A percentile compares a stretch with the other conserved stretches of the same genome.
Conservation (phyloP, 2,329 filamentous ascomycete species). For the Fusarium sp. region DNA sequence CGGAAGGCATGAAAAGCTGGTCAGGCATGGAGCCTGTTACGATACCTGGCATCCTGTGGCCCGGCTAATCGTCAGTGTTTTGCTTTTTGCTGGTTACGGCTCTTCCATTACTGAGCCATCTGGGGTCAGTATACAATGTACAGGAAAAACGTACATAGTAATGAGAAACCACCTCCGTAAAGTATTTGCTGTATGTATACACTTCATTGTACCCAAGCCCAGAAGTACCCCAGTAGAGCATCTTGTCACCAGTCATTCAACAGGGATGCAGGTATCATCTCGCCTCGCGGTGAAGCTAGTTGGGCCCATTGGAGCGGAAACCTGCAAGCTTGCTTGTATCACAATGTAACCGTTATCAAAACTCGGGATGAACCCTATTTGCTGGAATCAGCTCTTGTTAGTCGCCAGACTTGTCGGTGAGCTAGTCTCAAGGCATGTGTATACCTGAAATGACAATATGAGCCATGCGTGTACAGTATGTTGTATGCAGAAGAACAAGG, state of each 20-base stretch:
- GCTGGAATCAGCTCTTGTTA: constrained; percentile 24
- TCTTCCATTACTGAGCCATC: constrained; percentile 4
- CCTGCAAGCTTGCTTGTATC: constrained; percentile 34
- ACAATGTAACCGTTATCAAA: constrained; percentile 36
- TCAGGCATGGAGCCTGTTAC: constrained; percentile 18
- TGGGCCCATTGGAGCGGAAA: constrained; percentile 33
- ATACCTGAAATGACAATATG: constrained; percentile 10
- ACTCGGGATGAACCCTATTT: constrained; percentile 43
- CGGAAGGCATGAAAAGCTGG: constrained; percentile 21
- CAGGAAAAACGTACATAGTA: background rate
- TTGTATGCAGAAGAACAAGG: constrained; percentile 18
- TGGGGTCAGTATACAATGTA: background rate
- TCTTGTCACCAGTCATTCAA: constrained; percentile 12
- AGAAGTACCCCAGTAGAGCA: constrained; percentile 6
- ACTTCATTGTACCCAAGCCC: constrained; percentile 5
- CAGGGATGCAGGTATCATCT: constrained; percentile 26
- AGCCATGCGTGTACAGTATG: constrained; percentile 1
- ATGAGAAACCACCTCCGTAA: background rate
- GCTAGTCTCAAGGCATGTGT: constrained; percentile 11
- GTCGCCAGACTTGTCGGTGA: constrained; percentile 30
- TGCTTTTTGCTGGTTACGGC: constrained; percentile 31
- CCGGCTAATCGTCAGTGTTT: constrained; percentile 7
- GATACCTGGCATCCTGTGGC: constrained; percentile 11
- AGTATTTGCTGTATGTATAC: background rate
- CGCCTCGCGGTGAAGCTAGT: constrained; percentile 23